Evolutionary conservation across 495 filamentous ascomycete species (phyloP).

Genomic region (Neurospora cerealis): DNA sequence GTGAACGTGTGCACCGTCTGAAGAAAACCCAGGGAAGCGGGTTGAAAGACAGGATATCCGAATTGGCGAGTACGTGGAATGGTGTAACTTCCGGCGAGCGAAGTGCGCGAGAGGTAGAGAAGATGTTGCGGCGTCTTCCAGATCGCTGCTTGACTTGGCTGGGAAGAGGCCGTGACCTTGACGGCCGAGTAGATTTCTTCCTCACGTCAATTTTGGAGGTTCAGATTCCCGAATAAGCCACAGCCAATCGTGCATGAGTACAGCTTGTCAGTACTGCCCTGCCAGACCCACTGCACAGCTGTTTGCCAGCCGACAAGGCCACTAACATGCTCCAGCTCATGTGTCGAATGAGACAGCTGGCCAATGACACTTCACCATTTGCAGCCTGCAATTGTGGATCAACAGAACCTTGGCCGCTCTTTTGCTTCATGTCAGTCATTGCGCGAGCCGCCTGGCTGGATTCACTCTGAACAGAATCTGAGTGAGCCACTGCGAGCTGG

Average conservation of each 20-base stretch:
- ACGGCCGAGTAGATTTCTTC: slow-evolving; percentile 23
- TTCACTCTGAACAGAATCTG: not conserved
- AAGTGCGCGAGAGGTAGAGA: not conserved
- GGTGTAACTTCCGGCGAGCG: not conserved
- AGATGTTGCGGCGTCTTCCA: not conserved
- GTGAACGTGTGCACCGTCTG: not conserved
- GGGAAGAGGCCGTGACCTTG: not conserved
- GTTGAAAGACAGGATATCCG: not conserved
- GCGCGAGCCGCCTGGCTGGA: not conserved
- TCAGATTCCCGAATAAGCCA: slow-evolving; percentile 23
- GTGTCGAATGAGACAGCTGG: not conserved
- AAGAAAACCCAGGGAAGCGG: not conserved
- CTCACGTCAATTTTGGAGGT: slow-evolving; percentile 26
- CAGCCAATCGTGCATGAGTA: slow-evolving; percentile 8
- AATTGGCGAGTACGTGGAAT: not conserved
- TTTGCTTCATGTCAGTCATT: not conserved
- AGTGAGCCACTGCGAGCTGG: not conserved
- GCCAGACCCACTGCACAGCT: slow-evolving; percentile 15
- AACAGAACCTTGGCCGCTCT: not conserved
- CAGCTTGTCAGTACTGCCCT: slow-evolving; percentile 1
- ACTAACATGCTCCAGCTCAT: not conserved
- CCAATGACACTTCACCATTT: not conserved
- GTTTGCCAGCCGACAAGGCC: slow-evolving; percentile 10
- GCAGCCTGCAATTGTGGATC: not conserved
- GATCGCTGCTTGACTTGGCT: not conserved